Percentiles rank a stretch among this genome's conserved stretches.
phyloP scores from a whole-genome alignment of 2,329 filamentous ascomycete genomes.

The Penicillium sp. region DNA sequence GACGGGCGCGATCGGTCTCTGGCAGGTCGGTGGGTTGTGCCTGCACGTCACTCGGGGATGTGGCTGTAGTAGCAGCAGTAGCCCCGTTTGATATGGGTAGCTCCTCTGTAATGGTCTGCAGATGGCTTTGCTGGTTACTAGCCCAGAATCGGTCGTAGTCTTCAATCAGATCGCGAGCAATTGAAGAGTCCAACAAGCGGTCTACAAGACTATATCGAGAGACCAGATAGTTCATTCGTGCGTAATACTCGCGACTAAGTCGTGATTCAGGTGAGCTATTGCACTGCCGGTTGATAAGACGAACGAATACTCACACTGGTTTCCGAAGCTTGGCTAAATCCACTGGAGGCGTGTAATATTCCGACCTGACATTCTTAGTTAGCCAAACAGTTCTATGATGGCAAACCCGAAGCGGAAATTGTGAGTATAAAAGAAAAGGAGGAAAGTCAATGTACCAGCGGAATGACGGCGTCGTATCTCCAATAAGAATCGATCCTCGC shows the following conservation, averaged over 20 bases:
- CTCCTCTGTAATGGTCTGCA: slow-evolving; percentile 74
- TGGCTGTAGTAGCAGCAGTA: not conserved
- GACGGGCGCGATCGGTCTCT: not conserved
- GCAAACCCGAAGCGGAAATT: not conserved
- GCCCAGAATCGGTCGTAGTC: slow-evolving; percentile 69
- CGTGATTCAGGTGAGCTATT: not conserved
- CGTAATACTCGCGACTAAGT: slow-evolving; percentile 74
- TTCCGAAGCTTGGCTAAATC: slow-evolving; percentile 69
- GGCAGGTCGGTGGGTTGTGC: not conserved
- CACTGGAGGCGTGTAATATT: slow-evolving; percentile 78
- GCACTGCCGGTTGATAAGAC: not conserved
- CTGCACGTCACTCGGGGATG: not conserved
- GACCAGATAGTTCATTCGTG: slow-evolving; percentile 81
- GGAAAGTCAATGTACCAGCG: slow-evolving; percentile 54
- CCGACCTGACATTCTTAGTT: slow-evolving; percentile 50
- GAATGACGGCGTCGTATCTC: slow-evolving; percentile 80
- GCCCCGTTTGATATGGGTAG: slow-evolving; percentile 29
- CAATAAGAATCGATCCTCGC: slow-evolving; percentile 75
- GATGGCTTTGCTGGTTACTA: slow-evolving; percentile 53
- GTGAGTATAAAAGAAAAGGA: not conserved
- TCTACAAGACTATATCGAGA: slow-evolving; percentile 95
- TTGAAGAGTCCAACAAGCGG: slow-evolving; percentile 79
- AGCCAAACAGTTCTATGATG: not conserved
- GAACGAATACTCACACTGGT: slow-evolving; percentile 50
- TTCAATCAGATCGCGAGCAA: slow-evolving; percentile 87